These are phyloP conservation scores for Bothriochloa decipiens DNA, from an alignment of 176 grass and related monocot genomes.

Conservation along the genomic window DNA sequence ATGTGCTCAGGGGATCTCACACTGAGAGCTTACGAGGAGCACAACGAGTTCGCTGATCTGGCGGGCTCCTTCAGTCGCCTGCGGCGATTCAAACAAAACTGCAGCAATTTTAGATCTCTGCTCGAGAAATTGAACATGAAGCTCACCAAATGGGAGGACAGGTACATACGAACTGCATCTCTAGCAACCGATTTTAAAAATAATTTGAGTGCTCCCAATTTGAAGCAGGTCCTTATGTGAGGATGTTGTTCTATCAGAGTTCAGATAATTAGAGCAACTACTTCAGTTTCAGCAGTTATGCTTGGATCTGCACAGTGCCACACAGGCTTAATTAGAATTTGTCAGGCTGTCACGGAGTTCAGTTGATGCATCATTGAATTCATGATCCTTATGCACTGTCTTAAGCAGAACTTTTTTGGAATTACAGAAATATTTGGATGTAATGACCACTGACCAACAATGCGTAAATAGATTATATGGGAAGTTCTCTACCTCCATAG, in stretches of 20 bases:
- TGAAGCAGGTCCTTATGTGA: neutral
- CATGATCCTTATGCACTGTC: neutral
- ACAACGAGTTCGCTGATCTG: too few species aligned
- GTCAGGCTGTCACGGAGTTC: too few species aligned
- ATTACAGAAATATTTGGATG: too few species aligned
- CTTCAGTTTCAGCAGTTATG: neutral
- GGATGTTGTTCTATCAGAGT: neutral
- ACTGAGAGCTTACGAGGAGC: too few species aligned
- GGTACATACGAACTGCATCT: conserved; percentile 24
- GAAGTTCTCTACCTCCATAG: neutral
- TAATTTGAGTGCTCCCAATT: neutral
- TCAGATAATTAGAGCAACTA: neutral
- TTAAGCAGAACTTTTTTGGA: neutral
- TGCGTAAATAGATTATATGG: neutral
- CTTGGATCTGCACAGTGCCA: neutral
- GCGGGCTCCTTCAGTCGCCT: too few species aligned
- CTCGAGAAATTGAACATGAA: conserved; percentile 52
- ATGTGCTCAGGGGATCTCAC: too few species aligned
- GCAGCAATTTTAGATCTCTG: too few species aligned
- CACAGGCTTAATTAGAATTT: neutral
- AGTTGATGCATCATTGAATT: neutral
- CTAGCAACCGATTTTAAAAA: neutral
- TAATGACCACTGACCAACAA: too few species aligned
- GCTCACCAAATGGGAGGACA: conserved; percentile 83
- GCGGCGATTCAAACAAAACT: too few species aligned